These are phyloP conservation scores for Paramecium biaurelia DNA, from an alignment of 73 alveolate species.

Conservation along the genomic window DNA sequence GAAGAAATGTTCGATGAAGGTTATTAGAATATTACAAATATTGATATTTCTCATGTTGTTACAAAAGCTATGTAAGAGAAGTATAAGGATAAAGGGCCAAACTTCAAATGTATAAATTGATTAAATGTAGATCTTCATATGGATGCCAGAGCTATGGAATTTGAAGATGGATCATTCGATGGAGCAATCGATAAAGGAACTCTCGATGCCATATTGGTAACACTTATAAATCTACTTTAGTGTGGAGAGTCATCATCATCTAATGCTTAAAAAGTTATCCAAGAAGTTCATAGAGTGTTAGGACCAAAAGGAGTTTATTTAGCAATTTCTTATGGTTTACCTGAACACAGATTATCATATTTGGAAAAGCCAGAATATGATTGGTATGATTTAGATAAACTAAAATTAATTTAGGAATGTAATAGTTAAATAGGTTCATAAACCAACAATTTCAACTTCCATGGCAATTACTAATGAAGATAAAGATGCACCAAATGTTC, in stretches of 20 bases:
- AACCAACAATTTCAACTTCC: conserved; percentile 86
- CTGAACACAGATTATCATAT: conserved; percentile 86
- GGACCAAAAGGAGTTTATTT: conserved; percentile 96
- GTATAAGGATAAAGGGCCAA: conserved; percentile 94
- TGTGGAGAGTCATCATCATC: conserved; percentile 97
- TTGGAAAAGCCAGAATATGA: conserved; percentile 85
- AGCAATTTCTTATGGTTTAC: conserved; percentile 92
- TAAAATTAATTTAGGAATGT: conserved; percentile 53
- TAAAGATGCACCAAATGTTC: conserved; percentile 91
- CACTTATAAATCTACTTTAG: neutral
- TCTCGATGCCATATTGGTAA: conserved; percentile 85
- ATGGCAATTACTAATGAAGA: conserved; percentile 93
- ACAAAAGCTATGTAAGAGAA: conserved; percentile 92
- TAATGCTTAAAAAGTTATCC: conserved; percentile 86
- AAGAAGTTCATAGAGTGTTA: conserved; percentile 91
- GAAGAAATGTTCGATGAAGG: conserved; percentile 99
- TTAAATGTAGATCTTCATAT: conserved; percentile 67
- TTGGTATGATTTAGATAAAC: conserved; percentile 48
- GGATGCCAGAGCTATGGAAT: conserved; percentile 92
- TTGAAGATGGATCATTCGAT: conserved; percentile 90
- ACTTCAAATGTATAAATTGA: conserved; percentile 69
- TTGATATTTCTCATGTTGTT: conserved; percentile 92
- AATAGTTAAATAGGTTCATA: conserved; percentile 88
- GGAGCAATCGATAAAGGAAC: conserved; percentile 95
- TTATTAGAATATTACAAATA: conserved; percentile 88